Percentiles rank a stretch among this genome's conserved stretches.
These are phyloP conservation scores for Phalaenopsis aphrodite DNA, from an alignment of 106 monocot species.

Conservation along the genomic window DNA sequence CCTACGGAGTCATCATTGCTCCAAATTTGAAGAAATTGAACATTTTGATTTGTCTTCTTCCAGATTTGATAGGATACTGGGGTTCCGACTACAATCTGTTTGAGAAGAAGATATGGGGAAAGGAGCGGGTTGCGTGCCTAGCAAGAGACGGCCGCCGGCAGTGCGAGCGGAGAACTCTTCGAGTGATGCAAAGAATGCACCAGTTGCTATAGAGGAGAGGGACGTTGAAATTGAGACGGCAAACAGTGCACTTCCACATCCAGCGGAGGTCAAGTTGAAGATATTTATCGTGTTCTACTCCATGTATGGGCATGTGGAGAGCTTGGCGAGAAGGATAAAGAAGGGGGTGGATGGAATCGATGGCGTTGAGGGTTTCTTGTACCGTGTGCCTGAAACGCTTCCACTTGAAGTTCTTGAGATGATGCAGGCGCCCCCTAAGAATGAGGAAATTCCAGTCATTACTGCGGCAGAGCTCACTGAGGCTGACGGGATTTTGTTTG, in stretches of 20 bases:
- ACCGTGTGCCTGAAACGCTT: slow-evolving; percentile 57
- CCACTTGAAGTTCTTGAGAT: slow-evolving; percentile 36
- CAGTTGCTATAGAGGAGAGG: slow-evolving; percentile 7
- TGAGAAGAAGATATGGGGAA: slow-evolving; percentile 17
- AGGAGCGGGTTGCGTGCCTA: slow-evolving; percentile 28
- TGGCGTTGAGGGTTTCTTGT: slow-evolving; percentile 46
- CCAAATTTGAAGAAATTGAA: no score
- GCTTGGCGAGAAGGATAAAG: slow-evolving; percentile 32
- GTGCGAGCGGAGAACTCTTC: neutral
- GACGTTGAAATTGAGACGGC: neutral
- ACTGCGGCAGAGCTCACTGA: slow-evolving; percentile 25
- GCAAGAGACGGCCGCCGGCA: slow-evolving; percentile 17
- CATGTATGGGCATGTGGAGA: slow-evolving; percentile 47
- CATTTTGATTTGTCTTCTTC: no score
- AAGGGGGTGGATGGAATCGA: slow-evolving; percentile 33
- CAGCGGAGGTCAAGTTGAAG: slow-evolving; percentile 19
- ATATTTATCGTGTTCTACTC: slow-evolving; percentile 48
- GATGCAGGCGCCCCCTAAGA: slow-evolving; percentile 48
- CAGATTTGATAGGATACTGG: no score
- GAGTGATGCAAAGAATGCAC: neutral
- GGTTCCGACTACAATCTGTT: no score
- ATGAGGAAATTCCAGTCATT: slow-evolving; percentile 22
- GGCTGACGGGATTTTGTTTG: slow-evolving; percentile 46
- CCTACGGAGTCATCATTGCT: no score
- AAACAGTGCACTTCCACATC: neutral